phyloP scores from a whole-genome alignment of 1,284 basidiomycete genomes.

The Neolentinus lepideus region DNA sequence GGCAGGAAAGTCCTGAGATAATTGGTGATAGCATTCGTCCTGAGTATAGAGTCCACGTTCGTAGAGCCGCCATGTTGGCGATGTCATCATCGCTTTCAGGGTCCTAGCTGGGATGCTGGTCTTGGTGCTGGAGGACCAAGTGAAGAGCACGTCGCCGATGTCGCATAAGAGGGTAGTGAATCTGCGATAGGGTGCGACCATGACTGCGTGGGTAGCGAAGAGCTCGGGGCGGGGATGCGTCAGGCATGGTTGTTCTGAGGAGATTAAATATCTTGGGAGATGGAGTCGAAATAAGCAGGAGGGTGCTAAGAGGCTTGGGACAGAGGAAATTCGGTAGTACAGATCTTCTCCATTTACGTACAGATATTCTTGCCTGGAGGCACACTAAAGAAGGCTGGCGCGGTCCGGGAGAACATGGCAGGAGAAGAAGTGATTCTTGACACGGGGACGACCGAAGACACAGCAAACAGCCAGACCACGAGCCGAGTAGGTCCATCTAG shows the following conservation, averaged over 20 bases:
- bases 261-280: background rate
- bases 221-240: background rate
- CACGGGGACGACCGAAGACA: background rate
- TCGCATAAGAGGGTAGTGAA: slow-evolving; percentile 38
- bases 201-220: background rate
- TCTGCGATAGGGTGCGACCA: background rate
- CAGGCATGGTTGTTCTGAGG: background rate
- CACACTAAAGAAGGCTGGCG: background rate
- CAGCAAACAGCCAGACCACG: background rate
- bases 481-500: background rate
- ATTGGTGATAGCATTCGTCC: slow-evolving; percentile 35
- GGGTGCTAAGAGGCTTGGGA: background rate
- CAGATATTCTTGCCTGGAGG: background rate
- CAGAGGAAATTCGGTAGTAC: slow-evolving; percentile 2
- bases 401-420: background rate
- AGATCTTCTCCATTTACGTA: slow-evolving; percentile 1
- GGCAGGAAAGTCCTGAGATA: slow-evolving; percentile 32
- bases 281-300: background rate
- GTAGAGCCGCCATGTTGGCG: slow-evolving; percentile 47
- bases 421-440: background rate
- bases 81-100: slow-evolving; percentile 38
- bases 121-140: slow-evolving; percentile 43
- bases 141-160: slow-evolving; percentile 51
- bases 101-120: slow-evolving; percentile 36
- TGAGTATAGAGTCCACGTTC: slow-evolving; percentile 43